Evolutionary conservation across 495 filamentous ascomycete genomes (phyloP), one percentile per base, ranked within the genome.

Genomic region (Ascodesmis nigricans): DNA sequence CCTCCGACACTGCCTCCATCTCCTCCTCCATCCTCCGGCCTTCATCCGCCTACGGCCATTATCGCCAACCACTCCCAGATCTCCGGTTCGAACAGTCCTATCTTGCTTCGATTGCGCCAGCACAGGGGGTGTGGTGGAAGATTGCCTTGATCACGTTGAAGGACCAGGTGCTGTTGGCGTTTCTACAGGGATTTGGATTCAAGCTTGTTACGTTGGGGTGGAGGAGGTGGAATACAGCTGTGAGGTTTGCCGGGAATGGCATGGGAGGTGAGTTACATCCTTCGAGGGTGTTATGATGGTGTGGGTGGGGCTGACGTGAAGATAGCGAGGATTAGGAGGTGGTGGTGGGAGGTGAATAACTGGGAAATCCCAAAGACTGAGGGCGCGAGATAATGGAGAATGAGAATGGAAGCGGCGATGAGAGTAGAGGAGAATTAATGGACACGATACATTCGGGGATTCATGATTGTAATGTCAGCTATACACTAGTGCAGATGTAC

Each of bases 21-120:
- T 48, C 45, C 1, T 48, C 41, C 3, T 50, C 47, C 1, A 22
- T 45, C 21, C 14, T 42, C 3, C 30, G 29, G 19, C 1, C 23
- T 38, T 40, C 48, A 36, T 54, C 54, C 35, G 65, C 56, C 22
- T n/a, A n/a, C n/a, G n/a, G n/a, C n/a, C n/a, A n/a, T n/a, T n/a
- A n/a, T n/a, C 67, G 91, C 38, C 79, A 78, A 33, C 84, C 90
- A 0, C 57, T 97, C 46, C 87, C 87, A 1, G 87, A 97, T 55
- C 57, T 97, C 43, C 64, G 87, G 32, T 95, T 95, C 55, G 87
- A 97, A 60, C 87, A 97, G 64, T 91, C 81, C 58, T 95, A 95
- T 50, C 62, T 97, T 25, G 73, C 73, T 30, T 83, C 79, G 52
- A 69, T 97, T 35, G 66, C 69, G 43, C 60, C 65, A 31, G 78